Evolutionary conservation across 2,329 filamentous ascomycete species (phyloP).

Genomic region (Colletotrichum sp.): DNA sequence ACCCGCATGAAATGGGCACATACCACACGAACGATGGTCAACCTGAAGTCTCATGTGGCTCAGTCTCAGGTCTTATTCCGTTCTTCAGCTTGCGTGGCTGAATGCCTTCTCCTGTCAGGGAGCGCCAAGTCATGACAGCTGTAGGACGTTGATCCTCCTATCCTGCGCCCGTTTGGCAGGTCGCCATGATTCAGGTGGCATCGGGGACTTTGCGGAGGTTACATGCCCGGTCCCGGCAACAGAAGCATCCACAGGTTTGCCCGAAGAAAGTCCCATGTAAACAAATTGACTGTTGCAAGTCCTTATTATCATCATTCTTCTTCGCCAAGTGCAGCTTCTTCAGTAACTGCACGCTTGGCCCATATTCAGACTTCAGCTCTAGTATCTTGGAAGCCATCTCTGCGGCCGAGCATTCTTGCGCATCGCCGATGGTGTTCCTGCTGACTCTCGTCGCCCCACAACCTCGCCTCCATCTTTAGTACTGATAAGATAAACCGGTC

Average conservation of each 20-base stretch:
- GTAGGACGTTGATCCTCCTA: background rate
- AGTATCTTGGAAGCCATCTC: background rate
- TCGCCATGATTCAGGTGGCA: background rate
- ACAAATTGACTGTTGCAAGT: background rate
- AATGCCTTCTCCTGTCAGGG: background rate
- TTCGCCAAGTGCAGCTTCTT: background rate
- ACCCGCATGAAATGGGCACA: background rate
- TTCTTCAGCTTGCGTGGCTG: background rate
- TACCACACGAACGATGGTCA: background rate
- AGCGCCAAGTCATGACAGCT: background rate
- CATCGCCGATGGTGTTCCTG: background rate
- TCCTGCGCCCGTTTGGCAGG: background rate
- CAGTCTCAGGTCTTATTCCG: background rate
- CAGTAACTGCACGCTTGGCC: background rate
- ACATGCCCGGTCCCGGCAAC: background rate
- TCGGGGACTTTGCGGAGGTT: background rate
- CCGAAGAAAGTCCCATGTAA: background rate
- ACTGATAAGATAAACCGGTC: conserved; percentile 4
- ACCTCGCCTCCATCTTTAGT: background rate
- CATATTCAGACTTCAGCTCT: background rate
- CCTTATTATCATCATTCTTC: background rate
- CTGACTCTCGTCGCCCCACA: background rate
- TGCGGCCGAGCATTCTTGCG: background rate
- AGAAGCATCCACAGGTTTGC: background rate
- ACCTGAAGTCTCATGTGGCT: background rate